Conservation (phyloP, 1,284 basidiomycete species). For the Ganoderma meredithae region DNA sequence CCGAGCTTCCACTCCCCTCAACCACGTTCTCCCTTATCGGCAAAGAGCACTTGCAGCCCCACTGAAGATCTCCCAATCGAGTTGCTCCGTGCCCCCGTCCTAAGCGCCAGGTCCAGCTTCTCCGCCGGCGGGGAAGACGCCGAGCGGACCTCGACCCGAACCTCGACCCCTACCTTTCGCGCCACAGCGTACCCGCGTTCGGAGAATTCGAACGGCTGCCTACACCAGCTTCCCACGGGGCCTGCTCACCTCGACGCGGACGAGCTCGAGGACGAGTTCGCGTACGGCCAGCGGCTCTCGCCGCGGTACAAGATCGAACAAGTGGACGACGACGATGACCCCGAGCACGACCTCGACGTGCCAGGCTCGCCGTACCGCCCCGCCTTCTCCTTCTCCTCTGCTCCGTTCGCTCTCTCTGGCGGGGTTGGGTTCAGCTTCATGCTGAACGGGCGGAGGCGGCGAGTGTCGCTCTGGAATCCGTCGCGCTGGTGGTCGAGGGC, state of each 20-base stretch:
- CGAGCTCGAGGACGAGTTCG: conserved; percentile 31
- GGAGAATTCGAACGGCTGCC: conserved; percentile 4
- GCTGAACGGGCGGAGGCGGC: conserved; percentile 24
- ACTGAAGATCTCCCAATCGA: conserved; percentile 23
- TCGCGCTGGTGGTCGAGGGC: conserved; percentile 10
- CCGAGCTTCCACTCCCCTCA: conserved; percentile 22
- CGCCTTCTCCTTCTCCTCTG: background rate
- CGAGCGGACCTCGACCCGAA: conserved; percentile 16
- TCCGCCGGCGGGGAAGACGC: conserved; percentile 9
- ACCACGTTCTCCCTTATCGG: conserved; percentile 9
- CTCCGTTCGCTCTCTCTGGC: conserved; percentile 2
- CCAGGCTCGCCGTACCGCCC: background rate
- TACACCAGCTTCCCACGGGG: conserved; percentile 19
- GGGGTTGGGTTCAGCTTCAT: conserved; percentile 27
- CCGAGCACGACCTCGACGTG: conserved; percentile 4
- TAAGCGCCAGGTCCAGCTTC: conserved; percentile 4
- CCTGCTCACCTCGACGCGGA: conserved; percentile 21
- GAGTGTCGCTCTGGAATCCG: conserved; percentile 20
- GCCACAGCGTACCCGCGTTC: conserved; percentile 24
- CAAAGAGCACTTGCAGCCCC: conserved; percentile 19
- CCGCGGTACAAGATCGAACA: conserved; percentile 25
- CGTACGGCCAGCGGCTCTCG: conserved; percentile 26
- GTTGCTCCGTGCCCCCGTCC: conserved; percentile 23
- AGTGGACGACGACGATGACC: background rate
- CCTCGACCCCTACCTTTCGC: conserved; percentile 29